Evolutionary conservation across 2,329 filamentous ascomycete genomes (phyloP), one percentile per base, ranked within the genome.

Genomic region (Claviceps sorghi): DNA sequence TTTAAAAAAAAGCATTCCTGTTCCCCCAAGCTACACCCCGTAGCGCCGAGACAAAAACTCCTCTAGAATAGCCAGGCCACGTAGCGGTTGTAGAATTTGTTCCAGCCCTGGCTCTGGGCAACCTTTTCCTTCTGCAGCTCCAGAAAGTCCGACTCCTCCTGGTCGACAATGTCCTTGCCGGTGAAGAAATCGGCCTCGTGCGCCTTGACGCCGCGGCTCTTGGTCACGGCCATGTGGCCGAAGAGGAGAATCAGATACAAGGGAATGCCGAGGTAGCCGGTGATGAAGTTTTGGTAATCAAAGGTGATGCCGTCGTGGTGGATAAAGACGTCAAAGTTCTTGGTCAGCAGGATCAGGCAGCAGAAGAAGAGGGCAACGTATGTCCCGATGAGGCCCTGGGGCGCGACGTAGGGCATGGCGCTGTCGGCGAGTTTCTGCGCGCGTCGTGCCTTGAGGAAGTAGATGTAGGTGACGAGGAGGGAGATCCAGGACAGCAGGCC

Each of bases 281-380:
- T 88, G 65, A 90, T 79, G 67, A 90, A 89, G 60, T 78, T 82
- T 72, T 84, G 82, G 72, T 85, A 85, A 65, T 85, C 79, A 58
- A 86, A 86, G 49, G 72, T 71, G 51, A 73, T 74, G 53, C 65
- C 59, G 59, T 67, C 74, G 72, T 58, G 70, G 61, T 59, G 64
- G 56, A 79, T 72, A 66, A 93, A 93, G 54, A 84, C 82, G 52
- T 78, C 74, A 67, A 81, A 93, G 73, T 88, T 90, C 77, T 93
- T 94, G 62, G 87, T 91, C 50, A 94, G 63, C 1, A 84, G 78
- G 55, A 93, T 85, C 36, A 93, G 63, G 61, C 76, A 74, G 68
- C 84, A 88, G 69, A 88, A 82, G 61, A 73, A 70, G 2, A 93
- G 73, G 0, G 84, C 84, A 54, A 72, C 70, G 62, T 80, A 80